Base-by-base conservation (phyloP, 257 asterid species). In the Rehmannia glutinosa region DNA sequence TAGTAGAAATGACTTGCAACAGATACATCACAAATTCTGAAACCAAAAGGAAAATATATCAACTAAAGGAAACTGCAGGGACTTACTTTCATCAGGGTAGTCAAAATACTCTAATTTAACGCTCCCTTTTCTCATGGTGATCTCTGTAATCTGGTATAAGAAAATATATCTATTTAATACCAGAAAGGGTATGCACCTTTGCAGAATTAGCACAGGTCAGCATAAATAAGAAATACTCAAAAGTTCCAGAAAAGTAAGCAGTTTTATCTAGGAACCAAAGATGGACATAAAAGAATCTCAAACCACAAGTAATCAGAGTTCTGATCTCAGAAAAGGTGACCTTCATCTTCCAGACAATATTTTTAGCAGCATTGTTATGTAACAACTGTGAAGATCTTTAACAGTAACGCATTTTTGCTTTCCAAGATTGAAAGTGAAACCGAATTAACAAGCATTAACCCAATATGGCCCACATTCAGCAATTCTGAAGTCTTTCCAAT, bases 31-130 rank as follows among this genome's bases (percentile, higher is more conserved):
- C 28, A 45, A 32, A 35, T 20, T 21, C 17, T 15, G 59, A 49
- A 59, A 15, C 63, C 33, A 32, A 57, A 16, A 27, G 19, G 3
- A 32, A 43, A 21, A 15, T 6, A 33, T 21, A 49, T 16, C 49
- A 46, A 51, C 20, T 32, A 32, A 24, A 68, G 57, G 49, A 42
- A 55, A 62, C 21, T 36, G 16, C 21, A 38, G 65, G 35, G 64
- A 82, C 88, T 82, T 77, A 88, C 97, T 57, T 59, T 84, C 90
- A 41, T 84, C 97, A 6, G 87, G 85, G 72, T 64, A 90, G 75
- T 86, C 92, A 17, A 56, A 62, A 66, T 86, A 90, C 28, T 80
- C 73, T 74, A 84, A 61, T 24, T 20, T 30, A 45, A 45, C 11
- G 6, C 35, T 41, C 30, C 77, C 82, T 3, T 46, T 59, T 46